phyloP scores from a whole-genome alignment of 768 basidiomycete genomes.

The Leccinum broughii region DNA sequence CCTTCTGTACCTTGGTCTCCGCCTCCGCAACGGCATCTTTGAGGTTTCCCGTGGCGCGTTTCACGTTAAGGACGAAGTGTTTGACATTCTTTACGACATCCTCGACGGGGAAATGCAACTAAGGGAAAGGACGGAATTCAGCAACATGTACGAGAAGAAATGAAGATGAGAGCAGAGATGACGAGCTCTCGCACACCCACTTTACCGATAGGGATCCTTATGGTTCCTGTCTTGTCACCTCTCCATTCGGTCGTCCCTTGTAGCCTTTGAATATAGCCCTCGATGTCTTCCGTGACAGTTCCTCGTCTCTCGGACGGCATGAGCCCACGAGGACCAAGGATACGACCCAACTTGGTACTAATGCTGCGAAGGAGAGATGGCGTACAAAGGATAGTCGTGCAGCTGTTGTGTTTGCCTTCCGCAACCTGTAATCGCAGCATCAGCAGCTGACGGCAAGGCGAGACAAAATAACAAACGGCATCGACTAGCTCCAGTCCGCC shows the following conservation, averaged over 20 bases:
- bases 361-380: slow-evolving; percentile 77
- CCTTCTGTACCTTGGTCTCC: slow-evolving; percentile 45
- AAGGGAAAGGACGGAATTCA: slow-evolving; percentile 9
- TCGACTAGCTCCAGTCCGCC: slow-evolving; percentile 89
- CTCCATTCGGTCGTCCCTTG: slow-evolving; percentile 90
- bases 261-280: slow-evolving; percentile 74
- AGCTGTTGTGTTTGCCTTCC: slow-evolving; percentile 67
- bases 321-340: slow-evolving; percentile 85
- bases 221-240: slow-evolving; percentile 83
- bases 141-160: background rate
- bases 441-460: background rate
- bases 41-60: slow-evolving; percentile 69
- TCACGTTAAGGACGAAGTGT: slow-evolving; percentile 73
- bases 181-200: slow-evolving; percentile 40
- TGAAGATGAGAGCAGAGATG: background rate
- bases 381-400: slow-evolving; percentile 81
- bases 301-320: slow-evolving; percentile 96
- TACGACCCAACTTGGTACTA: slow-evolving; percentile 74
- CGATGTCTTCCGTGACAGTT: slow-evolving; percentile 89
- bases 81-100: slow-evolving; percentile 80
- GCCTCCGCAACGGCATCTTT: slow-evolving; percentile 44
- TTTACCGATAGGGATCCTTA: slow-evolving; percentile 78
- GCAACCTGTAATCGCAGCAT: slow-evolving; percentile 51
- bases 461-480: slow-evolving; percentile 53
- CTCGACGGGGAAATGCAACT: slow-evolving; percentile 74